phyloP scores from a whole-genome alignment of 2,329 filamentous ascomycete species.

The Fusarium fujikuroi region DNA sequence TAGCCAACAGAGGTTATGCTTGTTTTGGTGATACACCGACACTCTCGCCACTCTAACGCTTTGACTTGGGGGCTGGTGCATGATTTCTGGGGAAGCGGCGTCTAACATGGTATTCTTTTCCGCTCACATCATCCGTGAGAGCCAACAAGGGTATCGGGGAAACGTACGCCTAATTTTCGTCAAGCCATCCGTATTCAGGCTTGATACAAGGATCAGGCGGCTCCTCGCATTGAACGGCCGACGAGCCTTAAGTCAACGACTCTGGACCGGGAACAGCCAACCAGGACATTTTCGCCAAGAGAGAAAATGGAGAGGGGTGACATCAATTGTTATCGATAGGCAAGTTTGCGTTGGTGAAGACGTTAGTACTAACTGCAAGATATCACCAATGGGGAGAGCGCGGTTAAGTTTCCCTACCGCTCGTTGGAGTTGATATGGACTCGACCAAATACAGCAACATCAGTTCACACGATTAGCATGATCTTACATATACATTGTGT shows the following conservation, averaged over 20 bases:
- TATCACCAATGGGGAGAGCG: not conserved
- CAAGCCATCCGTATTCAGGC: too few relatives aligned
- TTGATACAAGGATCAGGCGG: too few relatives aligned
- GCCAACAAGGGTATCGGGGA: not conserved
- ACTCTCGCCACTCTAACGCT: not conserved
- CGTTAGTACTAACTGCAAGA: too few relatives aligned
- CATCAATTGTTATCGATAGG: not conserved
- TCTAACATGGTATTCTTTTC: not conserved
- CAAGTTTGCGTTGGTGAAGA: too few relatives aligned
- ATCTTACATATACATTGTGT: not conserved
- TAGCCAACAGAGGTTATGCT: not conserved
- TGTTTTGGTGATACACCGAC: not conserved
- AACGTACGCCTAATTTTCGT: not conserved
- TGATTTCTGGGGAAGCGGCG: not conserved
- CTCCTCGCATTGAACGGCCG: not conserved
- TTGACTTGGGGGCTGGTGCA: not conserved
- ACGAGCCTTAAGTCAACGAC: not conserved
- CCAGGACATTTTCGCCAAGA: not conserved
- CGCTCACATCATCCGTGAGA: not conserved
- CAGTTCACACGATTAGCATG: not conserved
- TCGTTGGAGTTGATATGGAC: not conserved
- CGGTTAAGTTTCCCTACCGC: accelerated
- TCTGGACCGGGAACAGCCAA: not conserved
- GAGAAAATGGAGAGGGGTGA: too few relatives aligned
- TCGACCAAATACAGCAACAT: not conserved